Evolutionary conservation across 371 early-diverging fungal genomes (phyloP).

Genomic region (Mucor mucedo): DNA sequence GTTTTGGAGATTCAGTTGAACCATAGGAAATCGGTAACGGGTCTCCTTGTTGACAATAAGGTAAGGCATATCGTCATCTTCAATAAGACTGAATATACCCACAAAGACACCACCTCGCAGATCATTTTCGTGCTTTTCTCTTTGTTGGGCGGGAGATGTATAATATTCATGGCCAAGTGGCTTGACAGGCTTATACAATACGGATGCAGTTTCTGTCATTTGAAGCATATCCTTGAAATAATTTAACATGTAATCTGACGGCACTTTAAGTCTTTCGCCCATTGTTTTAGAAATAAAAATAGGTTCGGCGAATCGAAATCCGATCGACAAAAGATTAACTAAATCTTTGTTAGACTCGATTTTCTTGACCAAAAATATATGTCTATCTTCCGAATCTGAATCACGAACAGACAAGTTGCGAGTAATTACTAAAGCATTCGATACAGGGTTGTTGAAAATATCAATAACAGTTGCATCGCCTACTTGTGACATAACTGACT

Average conservation of each 20-base stretch:
- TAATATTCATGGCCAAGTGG: slow-evolving; percentile 6
- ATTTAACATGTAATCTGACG: slow-evolving; percentile 41
- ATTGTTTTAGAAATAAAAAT: slow-evolving; percentile 46
- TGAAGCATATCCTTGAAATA: slow-evolving; percentile 45
- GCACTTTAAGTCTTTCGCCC: slow-evolving; percentile 39
- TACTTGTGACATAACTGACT: not conserved
- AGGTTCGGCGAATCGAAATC: slow-evolving; percentile 51
- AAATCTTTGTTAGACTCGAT: slow-evolving; percentile 30
- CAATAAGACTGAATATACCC: slow-evolving; percentile 40
- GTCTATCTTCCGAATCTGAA: slow-evolving; percentile 32
- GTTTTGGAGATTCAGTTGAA: slow-evolving; percentile 28
- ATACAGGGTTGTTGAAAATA: slow-evolving; percentile 11
- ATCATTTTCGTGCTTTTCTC: not conserved
- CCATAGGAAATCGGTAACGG: slow-evolving; percentile 42
- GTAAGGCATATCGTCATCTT: slow-evolving; percentile 28
- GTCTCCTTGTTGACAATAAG: slow-evolving; percentile 38
- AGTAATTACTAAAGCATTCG: not conserved
- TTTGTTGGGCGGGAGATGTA: not conserved
- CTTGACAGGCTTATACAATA: slow-evolving; percentile 6
- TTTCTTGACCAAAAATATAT: slow-evolving; percentile 44
- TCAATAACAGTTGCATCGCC: slow-evolving; percentile 25
- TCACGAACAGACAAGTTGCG: slow-evolving; percentile 12
- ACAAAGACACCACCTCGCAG: slow-evolving; percentile 28
- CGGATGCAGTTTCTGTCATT: slow-evolving; percentile 24
- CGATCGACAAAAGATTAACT: slow-evolving; percentile 34